phyloP scores from a whole-genome alignment of 139 green algal genomes.

The Dunaliella primolecta region DNA sequence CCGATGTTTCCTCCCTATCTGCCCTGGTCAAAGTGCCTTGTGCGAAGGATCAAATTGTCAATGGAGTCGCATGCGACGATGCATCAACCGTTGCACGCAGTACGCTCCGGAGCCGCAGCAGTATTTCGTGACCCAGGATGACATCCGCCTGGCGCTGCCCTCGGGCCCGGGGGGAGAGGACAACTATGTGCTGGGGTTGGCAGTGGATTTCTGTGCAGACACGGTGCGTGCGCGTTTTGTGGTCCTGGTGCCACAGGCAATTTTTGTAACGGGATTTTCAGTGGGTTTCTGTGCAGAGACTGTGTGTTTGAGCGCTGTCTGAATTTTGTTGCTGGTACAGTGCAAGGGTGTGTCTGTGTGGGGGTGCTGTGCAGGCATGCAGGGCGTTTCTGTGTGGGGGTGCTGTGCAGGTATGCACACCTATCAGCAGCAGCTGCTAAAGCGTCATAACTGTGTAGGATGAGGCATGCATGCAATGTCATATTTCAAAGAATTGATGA shows the following conservation, averaged over 20 bases:
- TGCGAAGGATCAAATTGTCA: too few relatives aligned
- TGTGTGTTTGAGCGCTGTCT: neutral
- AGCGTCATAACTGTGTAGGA: too few relatives aligned
- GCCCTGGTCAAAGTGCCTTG: too few relatives aligned
- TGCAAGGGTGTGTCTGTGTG: neutral
- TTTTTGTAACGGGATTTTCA: constrained; percentile 56
- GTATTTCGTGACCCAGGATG: neutral
- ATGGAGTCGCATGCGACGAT: too few relatives aligned
- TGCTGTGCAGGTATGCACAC: too few relatives aligned
- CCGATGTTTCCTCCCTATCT: too few relatives aligned
- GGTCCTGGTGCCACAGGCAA: constrained; percentile 42
- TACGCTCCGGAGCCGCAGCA: neutral
- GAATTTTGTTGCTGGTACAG: neutral
- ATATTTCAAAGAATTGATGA: too few relatives aligned
- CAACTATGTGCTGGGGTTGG: constrained; percentile 62
- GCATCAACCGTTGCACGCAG: too few relatives aligned
- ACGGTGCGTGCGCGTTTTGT: neutral
- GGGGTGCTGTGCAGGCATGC: too few relatives aligned
- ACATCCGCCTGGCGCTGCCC: constrained; percentile 24
- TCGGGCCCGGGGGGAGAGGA: constrained; percentile 41
- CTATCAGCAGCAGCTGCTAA: too few relatives aligned
- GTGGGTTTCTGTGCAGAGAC: constrained; percentile 15
- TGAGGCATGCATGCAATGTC: too few relatives aligned
- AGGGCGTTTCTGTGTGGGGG: too few relatives aligned
- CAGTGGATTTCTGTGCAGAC: constrained; percentile 15